Evolutionary conservation across 768 basidiomycete species (phyloP), one percentile per base, ranked within the genome.

Genomic region (Chalciporus pseudorubinellus): DNA sequence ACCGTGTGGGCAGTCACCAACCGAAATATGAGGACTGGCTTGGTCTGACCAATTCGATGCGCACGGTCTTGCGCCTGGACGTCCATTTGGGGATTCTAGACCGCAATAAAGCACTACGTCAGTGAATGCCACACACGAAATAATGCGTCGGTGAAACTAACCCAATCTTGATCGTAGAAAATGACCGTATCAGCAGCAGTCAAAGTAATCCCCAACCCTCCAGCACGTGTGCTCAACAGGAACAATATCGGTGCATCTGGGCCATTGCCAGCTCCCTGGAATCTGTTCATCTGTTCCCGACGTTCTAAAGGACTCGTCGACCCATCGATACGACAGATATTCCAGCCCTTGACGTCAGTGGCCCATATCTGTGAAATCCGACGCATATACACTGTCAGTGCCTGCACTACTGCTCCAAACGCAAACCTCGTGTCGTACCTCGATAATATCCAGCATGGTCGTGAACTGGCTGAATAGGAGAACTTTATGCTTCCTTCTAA

Each of bases 61-160:
- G 94, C 94, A 31, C 95, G 80, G 60, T 97, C 95, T 65, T 94
- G 91, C 0, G 95, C 95, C 71, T 99, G 95, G 3, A 90, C 76
- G 58, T 99, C 95, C 85, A 95, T 94, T 73, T 97, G 95, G 0
- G 95, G 94, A 61, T 92, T 92, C 89, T 92, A 56, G 14, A 48
- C 22, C 29, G 40, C 2, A 31, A 22, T 2, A 10, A 16, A n/a
- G n/a, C 11, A 18, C 8, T 38, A 18, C n/a, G 31, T 62, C 16
- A 60, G 53, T 44, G 41, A 19, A 1, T 16, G 31, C 9, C 36
- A 10, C 36, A 28, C 10, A 9, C 13, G 10, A n/a, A n/a, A n/a
- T 7, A 24, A 22, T 16, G 6, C 29, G 8, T 12, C 29, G 29
- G 29, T 11, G 13, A 21, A 13, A 47, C 59, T 13, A 42, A 62